Evolutionary conservation across 75 land plant species (phyloP), one percentile per base, ranked within the genome.

Genomic region (Sequoia sempervirens): DNA sequence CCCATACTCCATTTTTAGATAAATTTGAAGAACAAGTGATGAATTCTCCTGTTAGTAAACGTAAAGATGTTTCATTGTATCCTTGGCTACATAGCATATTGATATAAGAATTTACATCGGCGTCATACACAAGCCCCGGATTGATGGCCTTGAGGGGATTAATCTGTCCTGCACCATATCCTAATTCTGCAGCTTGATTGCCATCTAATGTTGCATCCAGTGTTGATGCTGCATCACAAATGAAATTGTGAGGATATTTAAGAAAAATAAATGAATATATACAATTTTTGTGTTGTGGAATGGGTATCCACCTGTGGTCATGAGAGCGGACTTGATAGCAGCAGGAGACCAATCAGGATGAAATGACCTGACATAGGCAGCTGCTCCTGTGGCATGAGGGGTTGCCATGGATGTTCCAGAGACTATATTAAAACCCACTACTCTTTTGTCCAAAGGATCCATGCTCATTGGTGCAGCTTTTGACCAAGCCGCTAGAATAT

Each of bases 81-180:
- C 91, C 90, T 69, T 80, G 41, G 61, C 75, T 56, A 58, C 89
- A 89, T 18, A 89, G 82, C 58, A 87, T 88, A 8, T 30, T 17
- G 11, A 84, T 52, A 26, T 87, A 84, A 54, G 88, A 84, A 26
- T 38, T 10, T 23, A 32, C 32, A 9, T 70, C 47, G 5, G 32
- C 37, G 28, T 85, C 84, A 74, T 85, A 82, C 18, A 82, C 56
- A 40, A 85, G 85, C 45, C 86, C 86, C 2, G 79, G 84, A 52
- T 73, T 47, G 30, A 53, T 58, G 28, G 86, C 86, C 75, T 32
- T 82, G 53, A 54, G 12, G 20, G 86, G 85, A 40, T 83, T 45
- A 28, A 74, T 83, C 28, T 68, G 47, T 4, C 86, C 86, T 0
- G 80, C 84, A n/a, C 86, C 86, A 9, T 83, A 90, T 74, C 9